Evolutionary conservation across 176 grass and related monocot genomes (phyloP), one percentile per base, ranked within the genome.

Genomic region (Oryza officinalis): DNA sequence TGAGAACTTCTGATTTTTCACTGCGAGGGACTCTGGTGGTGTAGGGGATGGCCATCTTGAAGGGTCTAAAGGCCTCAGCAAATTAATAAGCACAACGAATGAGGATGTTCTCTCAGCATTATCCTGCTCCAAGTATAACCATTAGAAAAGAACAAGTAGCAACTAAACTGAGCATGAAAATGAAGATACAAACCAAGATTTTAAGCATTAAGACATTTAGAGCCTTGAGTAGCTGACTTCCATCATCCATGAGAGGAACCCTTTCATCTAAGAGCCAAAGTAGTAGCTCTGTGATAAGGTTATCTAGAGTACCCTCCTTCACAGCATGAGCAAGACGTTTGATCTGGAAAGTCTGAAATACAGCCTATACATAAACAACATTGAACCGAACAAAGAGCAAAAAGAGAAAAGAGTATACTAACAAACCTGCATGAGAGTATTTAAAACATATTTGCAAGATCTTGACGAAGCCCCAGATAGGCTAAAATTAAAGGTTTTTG

Each of bases 191-290:
- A 15, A 99, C 96, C 91, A 99, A 79, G 67, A 99, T 99, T 90
- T 99, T 99, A 87, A 99, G 96, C 96, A 99, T 99, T 10, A 99
- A 92, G 71, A 99, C 96, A 76, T 99, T 99, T 18, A 99, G 84
- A 80, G 96, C 96, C 76, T 99, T 99, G 17, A 99, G 86, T 64
- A 99, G 84, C 80, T 99, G 96, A 74, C 96, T 99, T 27, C 96
- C 96, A 89, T 99, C 96, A 74, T 99, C 96, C 96, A 99, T 99
- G 78, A 92, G 89, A 83, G 96, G 92, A 80, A 99, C 96, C 26
- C 96, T 94, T 81, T 99, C 96, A 75, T 99, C 96, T 65, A 99
- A 94, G 85, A 99, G 96, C 96, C 96, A 99, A 64, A 99, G 96
- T 44, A 99, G 91, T 75, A 99, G 84, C 83, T 99, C 96, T 8